Percentiles rank a stretch among this genome's conserved stretches.
Conservation (phyloP, 148 eudicot genomes). For the Silene conica region DNA sequence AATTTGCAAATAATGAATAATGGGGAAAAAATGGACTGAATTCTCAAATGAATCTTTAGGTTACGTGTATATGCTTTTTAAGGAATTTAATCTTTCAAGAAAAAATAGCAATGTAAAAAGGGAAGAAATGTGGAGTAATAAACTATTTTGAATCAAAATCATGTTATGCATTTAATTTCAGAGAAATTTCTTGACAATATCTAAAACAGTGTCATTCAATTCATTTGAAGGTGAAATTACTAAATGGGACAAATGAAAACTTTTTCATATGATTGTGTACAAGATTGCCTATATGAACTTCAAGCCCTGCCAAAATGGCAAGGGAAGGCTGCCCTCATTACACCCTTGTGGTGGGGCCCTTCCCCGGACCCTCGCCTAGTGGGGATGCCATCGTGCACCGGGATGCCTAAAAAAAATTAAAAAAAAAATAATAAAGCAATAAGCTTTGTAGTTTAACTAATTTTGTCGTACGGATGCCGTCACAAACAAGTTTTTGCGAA, state of each 20-base stretch:
- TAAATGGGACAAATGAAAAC: background rate
- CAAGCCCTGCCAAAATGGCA: too few species aligned
- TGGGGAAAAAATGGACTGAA: background rate
- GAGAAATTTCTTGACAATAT: background rate
- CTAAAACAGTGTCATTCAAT: background rate
- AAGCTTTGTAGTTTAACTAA: background rate
- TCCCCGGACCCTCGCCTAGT: too few species aligned
- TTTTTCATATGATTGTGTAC: background rate
- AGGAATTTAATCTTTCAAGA: background rate
- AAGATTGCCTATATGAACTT: background rate
- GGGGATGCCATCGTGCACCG: too few species aligned
- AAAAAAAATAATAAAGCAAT: background rate
- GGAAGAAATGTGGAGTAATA: background rate
- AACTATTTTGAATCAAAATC: background rate
- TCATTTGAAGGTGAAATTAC: background rate
- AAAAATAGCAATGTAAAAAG: background rate
- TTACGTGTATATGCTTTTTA: background rate
- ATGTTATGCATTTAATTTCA: background rate
- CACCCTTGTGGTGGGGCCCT: too few species aligned
- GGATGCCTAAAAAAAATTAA: too few species aligned
- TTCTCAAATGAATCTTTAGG: background rate
- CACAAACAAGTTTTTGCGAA: too few species aligned
- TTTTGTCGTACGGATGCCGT: background rate
- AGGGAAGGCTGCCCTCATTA: too few species aligned
- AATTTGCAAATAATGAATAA: background rate